Percentiles rank a stretch among this genome's conserved stretches.
These are phyloP conservation scores for Aspergillus puulaauensis DNA, from an alignment of 2,329 filamentous ascomycete genomes.

Conservation along the genomic window DNA sequence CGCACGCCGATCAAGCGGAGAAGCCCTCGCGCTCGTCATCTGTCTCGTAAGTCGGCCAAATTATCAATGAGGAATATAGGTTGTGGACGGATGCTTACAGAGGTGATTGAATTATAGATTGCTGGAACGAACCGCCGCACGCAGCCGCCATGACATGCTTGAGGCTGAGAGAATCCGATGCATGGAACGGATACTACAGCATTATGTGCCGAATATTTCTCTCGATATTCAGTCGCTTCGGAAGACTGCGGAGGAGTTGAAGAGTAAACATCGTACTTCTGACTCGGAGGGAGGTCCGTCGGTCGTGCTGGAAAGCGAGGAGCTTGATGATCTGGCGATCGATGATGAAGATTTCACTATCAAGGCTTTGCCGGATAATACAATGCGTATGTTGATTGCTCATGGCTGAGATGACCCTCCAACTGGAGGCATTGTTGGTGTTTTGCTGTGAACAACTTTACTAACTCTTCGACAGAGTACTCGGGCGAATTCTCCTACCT, in stretches of 20 bases:
- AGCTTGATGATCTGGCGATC: conserved; percentile 41
- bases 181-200: conserved; percentile 51
- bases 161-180: conserved; percentile 38
- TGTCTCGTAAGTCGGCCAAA: conserved; percentile 28
- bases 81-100: background rate
- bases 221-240: conserved; percentile 45
- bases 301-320: conserved; percentile 32
- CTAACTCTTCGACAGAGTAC: conserved; percentile 34
- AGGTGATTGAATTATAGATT: conserved; percentile 17
- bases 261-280: conserved; percentile 35
- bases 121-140: conserved; percentile 29
- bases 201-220: conserved; percentile 48
- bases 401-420: background rate
- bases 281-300: conserved; percentile 30
- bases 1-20: conserved; percentile 36
- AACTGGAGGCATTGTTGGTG: background rate
- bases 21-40: conserved; percentile 31
- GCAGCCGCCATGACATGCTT: conserved; percentile 34
- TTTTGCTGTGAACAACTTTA: background rate
- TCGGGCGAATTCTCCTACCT: conserved; percentile 48
- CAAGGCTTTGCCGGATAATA: conserved; percentile 39
- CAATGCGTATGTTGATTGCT: conserved; percentile 33
- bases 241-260: conserved; percentile 45
- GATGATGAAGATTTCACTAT: conserved; percentile 44
- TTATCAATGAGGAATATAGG: background rate